phyloP scores from a whole-genome alignment of 2,329 filamentous ascomycete genomes.

The Geosmithia morbida region DNA sequence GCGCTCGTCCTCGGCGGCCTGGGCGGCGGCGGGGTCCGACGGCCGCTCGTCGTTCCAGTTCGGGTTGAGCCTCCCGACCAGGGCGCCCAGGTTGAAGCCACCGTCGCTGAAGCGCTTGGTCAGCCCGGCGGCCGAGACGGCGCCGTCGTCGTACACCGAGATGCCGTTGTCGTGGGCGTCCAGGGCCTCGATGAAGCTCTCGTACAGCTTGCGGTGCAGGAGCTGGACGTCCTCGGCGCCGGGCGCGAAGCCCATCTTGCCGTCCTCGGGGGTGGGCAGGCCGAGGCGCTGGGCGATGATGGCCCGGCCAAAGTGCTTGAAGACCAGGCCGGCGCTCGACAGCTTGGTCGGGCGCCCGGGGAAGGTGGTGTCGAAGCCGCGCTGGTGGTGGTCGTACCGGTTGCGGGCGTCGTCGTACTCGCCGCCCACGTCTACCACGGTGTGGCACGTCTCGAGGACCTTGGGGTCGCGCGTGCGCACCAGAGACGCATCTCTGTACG shows the following conservation, averaged over 20 bases:
- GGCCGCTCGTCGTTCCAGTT: slow-evolving; percentile 58
- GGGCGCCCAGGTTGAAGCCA: slow-evolving; percentile 69
- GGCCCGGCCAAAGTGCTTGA: slow-evolving; percentile 81
- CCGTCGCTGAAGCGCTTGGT: slow-evolving; percentile 73
- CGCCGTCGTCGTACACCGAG: slow-evolving; percentile 60
- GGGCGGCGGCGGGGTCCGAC: slow-evolving; percentile 55
- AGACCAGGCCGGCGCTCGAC: slow-evolving; percentile 85
- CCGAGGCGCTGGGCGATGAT: slow-evolving; percentile 52
- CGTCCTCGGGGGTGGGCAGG: background rate
- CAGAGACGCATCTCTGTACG: slow-evolving; percentile 60
- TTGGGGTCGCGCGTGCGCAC: slow-evolving; percentile 79
- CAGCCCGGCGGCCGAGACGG: slow-evolving; percentile 54
- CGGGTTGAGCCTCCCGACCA: slow-evolving; percentile 69
- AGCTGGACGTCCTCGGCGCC: slow-evolving; percentile 47
- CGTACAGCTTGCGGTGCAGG: slow-evolving; percentile 81
- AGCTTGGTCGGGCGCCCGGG: slow-evolving; percentile 76
- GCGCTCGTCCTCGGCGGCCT: slow-evolving; percentile 64
- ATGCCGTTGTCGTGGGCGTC: slow-evolving; percentile 98
- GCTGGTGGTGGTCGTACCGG: slow-evolving; percentile 96
- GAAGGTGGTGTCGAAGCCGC: slow-evolving; percentile 75
- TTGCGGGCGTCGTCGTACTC: slow-evolving; percentile 66
- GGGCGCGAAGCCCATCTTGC: background rate
- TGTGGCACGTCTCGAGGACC: slow-evolving; percentile 70
- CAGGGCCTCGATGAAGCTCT: slow-evolving; percentile 85
- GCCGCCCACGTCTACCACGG: slow-evolving; percentile 94